Percentiles rank a stretch among this genome's conserved stretches.
phyloP scores from a whole-genome alignment of 345 rosid species.

The Trapa incisa region DNA sequence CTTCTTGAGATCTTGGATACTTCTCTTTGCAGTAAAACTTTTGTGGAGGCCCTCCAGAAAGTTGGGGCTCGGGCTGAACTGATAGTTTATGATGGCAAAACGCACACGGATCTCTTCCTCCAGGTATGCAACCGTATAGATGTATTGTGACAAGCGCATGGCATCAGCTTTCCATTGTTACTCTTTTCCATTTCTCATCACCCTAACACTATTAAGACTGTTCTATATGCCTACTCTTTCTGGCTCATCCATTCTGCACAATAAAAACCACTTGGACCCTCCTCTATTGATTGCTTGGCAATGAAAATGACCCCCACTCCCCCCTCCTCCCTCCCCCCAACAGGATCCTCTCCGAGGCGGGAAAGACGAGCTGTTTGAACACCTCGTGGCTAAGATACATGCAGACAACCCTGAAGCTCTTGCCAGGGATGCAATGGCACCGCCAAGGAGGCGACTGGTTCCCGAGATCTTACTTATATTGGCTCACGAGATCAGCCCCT shows the following conservation, averaged over 20 bases:
- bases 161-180: not conserved
- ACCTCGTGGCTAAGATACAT: slow-evolving; percentile 55
- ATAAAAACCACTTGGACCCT: not conserved
- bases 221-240: not conserved
- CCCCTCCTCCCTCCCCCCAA: not conserved
- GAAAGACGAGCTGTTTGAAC: slow-evolving; percentile 60
- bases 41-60: slow-evolving; percentile 44
- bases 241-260: not conserved
- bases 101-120: slow-evolving; percentile 88
- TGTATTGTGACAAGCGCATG: not conserved
- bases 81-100: slow-evolving; percentile 58
- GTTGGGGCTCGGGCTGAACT: slow-evolving; percentile 51
- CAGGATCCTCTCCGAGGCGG: slow-evolving; percentile 99
- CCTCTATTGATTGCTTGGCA: not conserved
- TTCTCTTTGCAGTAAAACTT: slow-evolving; percentile 38
- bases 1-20: not conserved
- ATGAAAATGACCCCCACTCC: not conserved
- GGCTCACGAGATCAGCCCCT: slow-evolving; percentile 74
- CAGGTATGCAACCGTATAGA: slow-evolving; percentile 38
- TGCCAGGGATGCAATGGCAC: slow-evolving; percentile 43
- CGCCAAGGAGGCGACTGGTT: slow-evolving; percentile 68
- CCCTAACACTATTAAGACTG: not conserved
- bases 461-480: slow-evolving; percentile 55
- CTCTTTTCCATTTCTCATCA: not conserved
- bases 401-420: slow-evolving; percentile 49